Conservation (phyloP, 495 filamentous ascomycete genomes). For the Aspergillus panamensis region DNA sequence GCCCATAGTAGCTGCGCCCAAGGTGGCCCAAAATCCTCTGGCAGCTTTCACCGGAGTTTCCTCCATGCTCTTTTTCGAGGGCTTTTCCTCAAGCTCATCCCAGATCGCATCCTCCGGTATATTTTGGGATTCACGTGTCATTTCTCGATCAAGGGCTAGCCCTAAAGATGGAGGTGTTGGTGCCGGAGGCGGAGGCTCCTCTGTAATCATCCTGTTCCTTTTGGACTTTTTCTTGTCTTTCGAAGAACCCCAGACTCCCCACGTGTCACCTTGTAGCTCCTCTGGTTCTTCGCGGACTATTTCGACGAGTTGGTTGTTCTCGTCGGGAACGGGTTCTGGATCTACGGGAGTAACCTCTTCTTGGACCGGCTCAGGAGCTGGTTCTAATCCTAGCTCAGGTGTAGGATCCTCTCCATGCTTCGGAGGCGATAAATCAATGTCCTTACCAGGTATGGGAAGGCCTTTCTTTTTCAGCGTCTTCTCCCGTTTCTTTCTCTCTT, state of each 20-base stretch:
- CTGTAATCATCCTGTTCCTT: slow-evolving; percentile 32
- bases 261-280: slow-evolving; percentile 30
- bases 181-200: slow-evolving; percentile 48
- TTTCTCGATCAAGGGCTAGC: slow-evolving; percentile 42
- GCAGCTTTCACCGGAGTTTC: slow-evolving; percentile 33
- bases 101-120: slow-evolving; percentile 34
- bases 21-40: slow-evolving; percentile 47
- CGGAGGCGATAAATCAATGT: slow-evolving; percentile 31
- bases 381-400: slow-evolving; percentile 22
- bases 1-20: slow-evolving; percentile 35
- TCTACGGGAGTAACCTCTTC: slow-evolving; percentile 11
- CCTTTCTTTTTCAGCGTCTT: slow-evolving; percentile 34
- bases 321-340: slow-evolving; percentile 18
- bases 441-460: slow-evolving; percentile 37
- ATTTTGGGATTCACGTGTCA: slow-evolving; percentile 24
- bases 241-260: slow-evolving; percentile 35
- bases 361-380: slow-evolving; percentile 19
- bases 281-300: slow-evolving; percentile 26
- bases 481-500: slow-evolving; percentile 41
- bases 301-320: slow-evolving; percentile 18
- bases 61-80: slow-evolving; percentile 34
- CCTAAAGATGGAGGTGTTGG: slow-evolving; percentile 51
- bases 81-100: slow-evolving; percentile 37
- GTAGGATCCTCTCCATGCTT: slow-evolving; percentile 11
- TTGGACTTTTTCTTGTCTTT: slow-evolving; percentile 49